These are phyloP conservation scores for Boletus tomentosulus DNA, from an alignment of 768 basidiomycete species.

Conservation along the genomic window DNA sequence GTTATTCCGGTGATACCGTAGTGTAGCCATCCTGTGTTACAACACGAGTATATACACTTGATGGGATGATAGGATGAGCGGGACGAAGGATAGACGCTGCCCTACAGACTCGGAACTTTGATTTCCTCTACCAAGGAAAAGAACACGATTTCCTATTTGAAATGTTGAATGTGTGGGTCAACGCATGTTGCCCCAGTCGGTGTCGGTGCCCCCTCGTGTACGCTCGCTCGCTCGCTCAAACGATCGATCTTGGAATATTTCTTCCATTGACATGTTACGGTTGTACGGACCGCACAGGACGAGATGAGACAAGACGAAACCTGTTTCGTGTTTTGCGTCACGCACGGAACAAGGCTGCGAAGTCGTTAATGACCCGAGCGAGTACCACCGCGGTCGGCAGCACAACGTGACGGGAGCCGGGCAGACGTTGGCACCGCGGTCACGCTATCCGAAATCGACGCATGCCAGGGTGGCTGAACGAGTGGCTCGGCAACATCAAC, in stretches of 20 bases:
- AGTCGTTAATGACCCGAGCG: background rate
- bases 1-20: background rate
- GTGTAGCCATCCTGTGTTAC: background rate
- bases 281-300: background rate
- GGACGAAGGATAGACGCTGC: background rate
- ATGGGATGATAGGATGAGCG: background rate
- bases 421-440: background rate
- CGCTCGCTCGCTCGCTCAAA: background rate
- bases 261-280: background rate
- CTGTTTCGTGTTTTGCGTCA: background rate
- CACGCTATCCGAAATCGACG: background rate
- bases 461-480: background rate
- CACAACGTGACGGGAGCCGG: background rate
- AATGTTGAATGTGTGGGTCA: background rate
- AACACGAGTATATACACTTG: background rate
- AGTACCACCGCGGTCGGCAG: background rate
- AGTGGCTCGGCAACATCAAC: background rate
- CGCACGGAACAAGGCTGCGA: background rate
- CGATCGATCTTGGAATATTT: background rate
- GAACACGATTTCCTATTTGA: background rate
- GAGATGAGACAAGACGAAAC: background rate
- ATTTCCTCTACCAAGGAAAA: background rate
- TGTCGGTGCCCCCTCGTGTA: background rate
- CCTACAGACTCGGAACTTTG: background rate
- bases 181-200: background rate